Evolutionary conservation across 2,329 filamentous ascomycete species (phyloP).

Genomic region (Aspergillus spinulosporus): DNA sequence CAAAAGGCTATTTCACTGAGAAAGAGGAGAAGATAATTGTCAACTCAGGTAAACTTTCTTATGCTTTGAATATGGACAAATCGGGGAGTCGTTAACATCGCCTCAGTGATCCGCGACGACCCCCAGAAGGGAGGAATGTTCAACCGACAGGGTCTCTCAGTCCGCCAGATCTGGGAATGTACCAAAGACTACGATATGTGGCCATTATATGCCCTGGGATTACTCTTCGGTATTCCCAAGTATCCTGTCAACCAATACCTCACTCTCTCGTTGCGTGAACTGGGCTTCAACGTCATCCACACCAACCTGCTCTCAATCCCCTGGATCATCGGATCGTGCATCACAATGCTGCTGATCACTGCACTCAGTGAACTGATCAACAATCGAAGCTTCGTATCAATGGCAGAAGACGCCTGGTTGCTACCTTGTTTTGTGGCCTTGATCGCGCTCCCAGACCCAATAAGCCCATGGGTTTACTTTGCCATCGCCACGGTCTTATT

Average conservation of each 20-base stretch:
- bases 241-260: slow-evolving; percentile 31
- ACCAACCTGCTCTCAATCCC: slow-evolving; percentile 61
- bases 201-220: slow-evolving; percentile 53
- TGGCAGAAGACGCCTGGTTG: neutral
- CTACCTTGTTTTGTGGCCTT: neutral
- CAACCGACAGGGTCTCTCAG: slow-evolving; percentile 53
- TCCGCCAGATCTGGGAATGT: slow-evolving; percentile 50
- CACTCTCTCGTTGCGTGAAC: slow-evolving; percentile 43
- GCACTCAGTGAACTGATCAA: neutral
- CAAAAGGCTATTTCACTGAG: slow-evolving; percentile 61
- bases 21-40: slow-evolving; percentile 63
- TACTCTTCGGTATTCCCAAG: slow-evolving; percentile 38
- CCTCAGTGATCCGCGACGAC: slow-evolving; percentile 50
- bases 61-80: neutral
- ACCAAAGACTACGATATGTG: slow-evolving; percentile 57
- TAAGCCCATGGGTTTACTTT: neutral
- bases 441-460: neutral
- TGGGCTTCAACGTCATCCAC: slow-evolving; percentile 58
- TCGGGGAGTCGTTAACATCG: neutral
- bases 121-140: slow-evolving; percentile 59
- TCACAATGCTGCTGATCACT: neutral
- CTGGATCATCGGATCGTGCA: neutral
- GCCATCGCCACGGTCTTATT: slow-evolving; percentile 1
- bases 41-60: slow-evolving; percentile 37
- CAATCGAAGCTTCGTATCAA: neutral